Percentiles rank a stretch among this genome's conserved stretches.
These are phyloP conservation scores for Globisporangium recalcitrans DNA, from an alignment of 352 stramenopile genomes.

Conservation along the genomic window DNA sequence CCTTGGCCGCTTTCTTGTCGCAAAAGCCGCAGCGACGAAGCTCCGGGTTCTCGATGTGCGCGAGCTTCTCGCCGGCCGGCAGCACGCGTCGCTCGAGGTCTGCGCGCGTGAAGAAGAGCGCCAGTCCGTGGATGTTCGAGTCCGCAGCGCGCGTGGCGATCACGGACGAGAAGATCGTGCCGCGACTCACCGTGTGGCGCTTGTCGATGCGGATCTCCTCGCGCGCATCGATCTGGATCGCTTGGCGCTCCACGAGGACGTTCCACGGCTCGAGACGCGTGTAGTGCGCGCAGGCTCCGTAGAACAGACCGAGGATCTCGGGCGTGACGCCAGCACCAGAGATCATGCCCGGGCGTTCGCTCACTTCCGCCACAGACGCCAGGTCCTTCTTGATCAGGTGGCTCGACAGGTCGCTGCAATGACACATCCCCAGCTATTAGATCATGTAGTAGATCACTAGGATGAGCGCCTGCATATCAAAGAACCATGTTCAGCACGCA, in stretches of 20 bases:
- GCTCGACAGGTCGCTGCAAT: slow-evolving; percentile 61
- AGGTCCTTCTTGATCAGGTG: slow-evolving; percentile 82
- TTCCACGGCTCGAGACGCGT: slow-evolving; percentile 65
- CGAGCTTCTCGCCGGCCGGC: slow-evolving; percentile 54
- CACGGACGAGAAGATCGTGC: slow-evolving; percentile 70
- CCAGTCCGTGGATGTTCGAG: slow-evolving; percentile 66
- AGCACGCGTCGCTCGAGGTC: slow-evolving; percentile 76
- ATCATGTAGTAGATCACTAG: no score
- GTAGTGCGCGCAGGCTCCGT: slow-evolving; percentile 60
- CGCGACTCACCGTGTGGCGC: slow-evolving; percentile 44
- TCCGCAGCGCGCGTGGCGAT: slow-evolving; percentile 52
- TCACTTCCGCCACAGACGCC: slow-evolving; percentile 70
- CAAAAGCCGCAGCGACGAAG: slow-evolving; percentile 70
- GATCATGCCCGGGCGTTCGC: slow-evolving; percentile 56
- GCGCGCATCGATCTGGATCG: slow-evolving; percentile 70
- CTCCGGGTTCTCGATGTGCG: slow-evolving; percentile 64
- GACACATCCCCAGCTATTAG: neutral
- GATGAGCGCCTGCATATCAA: neutral
- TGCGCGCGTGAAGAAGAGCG: slow-evolving; percentile 70
- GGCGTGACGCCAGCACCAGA: slow-evolving; percentile 50
- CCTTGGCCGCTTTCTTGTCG: slow-evolving; percentile 62
- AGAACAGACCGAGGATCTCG: slow-evolving; percentile 55
- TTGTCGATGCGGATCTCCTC: slow-evolving; percentile 65
- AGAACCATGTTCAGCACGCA: slow-evolving; percentile 21
- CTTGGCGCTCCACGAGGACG: slow-evolving; percentile 62